Conservation (phyloP, 2,329 filamentous ascomycete genomes). For the Malbranchea zuffiana region DNA sequence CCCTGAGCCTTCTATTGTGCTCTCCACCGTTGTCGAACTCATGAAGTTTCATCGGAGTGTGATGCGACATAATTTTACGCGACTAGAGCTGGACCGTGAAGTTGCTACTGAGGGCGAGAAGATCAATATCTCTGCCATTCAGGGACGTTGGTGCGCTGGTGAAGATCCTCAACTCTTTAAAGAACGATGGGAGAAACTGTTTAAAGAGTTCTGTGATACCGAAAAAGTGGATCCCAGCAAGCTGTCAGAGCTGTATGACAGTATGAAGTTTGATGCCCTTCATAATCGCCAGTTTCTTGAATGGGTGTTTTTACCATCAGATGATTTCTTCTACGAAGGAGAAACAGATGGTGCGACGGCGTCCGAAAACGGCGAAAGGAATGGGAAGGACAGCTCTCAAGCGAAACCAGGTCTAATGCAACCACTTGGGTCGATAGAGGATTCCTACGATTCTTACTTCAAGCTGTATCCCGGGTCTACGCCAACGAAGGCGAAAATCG, state of each 20-base stretch:
- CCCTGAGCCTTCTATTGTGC: conserved; percentile 86
- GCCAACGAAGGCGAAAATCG: conserved; percentile 65
- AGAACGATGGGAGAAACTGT: conserved; percentile 96
- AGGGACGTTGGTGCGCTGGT: conserved; percentile 88
- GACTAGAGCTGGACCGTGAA: conserved; percentile 44
- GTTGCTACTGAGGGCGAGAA: conserved; percentile 21
- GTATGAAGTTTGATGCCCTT: conserved; percentile 97
- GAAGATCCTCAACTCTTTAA: conserved; percentile 92
- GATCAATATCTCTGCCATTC: conserved; percentile 58
- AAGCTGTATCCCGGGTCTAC: conserved; percentile 72
- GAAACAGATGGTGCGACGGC: conserved; percentile 37
- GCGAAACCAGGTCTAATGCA: conserved; percentile 27
- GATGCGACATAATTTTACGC: conserved; percentile 87
- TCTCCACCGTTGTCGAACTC: conserved; percentile 80
- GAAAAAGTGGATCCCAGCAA: conserved; percentile 99
- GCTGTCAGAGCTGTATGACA: conserved; percentile 96
- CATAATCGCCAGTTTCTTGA: conserved; percentile 95
- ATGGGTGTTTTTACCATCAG: conserved; percentile 89
- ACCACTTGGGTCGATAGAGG: conserved; percentile 39
- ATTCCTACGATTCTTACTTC: conserved; percentile 64
- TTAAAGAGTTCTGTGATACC: conserved; percentile 88
- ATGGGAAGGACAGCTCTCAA: too few species aligned
- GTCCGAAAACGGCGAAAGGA: too few species aligned
- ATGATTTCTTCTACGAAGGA: conserved; percentile 59
- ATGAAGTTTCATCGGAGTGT: conserved; percentile 96